A percentile compares a stretch with the other conserved stretches of the same genome.
phyloP scores from a whole-genome alignment of 179 eudicot species.

The Silene noctiflora region DNA sequence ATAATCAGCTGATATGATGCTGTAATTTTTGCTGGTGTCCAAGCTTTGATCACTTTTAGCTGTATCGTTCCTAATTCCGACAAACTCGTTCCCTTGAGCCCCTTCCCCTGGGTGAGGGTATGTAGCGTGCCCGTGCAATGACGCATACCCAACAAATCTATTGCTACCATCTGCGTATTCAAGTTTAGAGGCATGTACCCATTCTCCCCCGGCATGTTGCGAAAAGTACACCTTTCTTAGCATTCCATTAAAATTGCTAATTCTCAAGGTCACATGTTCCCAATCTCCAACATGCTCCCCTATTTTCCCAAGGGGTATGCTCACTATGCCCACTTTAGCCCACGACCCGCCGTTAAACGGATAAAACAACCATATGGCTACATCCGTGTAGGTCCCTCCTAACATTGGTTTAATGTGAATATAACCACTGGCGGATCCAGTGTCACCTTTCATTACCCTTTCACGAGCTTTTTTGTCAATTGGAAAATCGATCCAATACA shows the following conservation, averaged over 20 bases:
- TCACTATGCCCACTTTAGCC: constrained; percentile 45
- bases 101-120: constrained; percentile 44
- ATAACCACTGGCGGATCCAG: constrained; percentile 37
- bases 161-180: constrained; percentile 42
- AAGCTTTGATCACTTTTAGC: constrained; percentile 33
- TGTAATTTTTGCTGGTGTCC: constrained; percentile 38
- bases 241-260: constrained; percentile 66
- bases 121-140: constrained; percentile 56
- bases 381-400: constrained; percentile 58
- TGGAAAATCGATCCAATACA: constrained; percentile 62
- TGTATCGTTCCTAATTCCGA: constrained; percentile 55
- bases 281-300: constrained; percentile 76
- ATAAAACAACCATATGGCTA: constrained; percentile 60
- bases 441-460: constrained; percentile 43
- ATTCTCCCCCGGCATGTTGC: constrained; percentile 52
- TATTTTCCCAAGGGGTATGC: constrained; percentile 47
- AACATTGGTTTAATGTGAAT: constrained; percentile 58
- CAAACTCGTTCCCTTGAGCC: constrained; percentile 40
- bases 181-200: constrained; percentile 45
- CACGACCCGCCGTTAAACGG: constrained; percentile 67
- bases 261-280: constrained; percentile 68
- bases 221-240: constrained; percentile 46
- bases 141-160: constrained; percentile 43
- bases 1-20: constrained; percentile 47
- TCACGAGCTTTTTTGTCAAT: constrained; percentile 31